Percentiles rank a stretch among this genome's conserved stretches.
These are phyloP conservation scores for Acanthamoeba culbertsoni DNA, from an alignment of 208 protist species.

Conservation along the genomic window DNA sequence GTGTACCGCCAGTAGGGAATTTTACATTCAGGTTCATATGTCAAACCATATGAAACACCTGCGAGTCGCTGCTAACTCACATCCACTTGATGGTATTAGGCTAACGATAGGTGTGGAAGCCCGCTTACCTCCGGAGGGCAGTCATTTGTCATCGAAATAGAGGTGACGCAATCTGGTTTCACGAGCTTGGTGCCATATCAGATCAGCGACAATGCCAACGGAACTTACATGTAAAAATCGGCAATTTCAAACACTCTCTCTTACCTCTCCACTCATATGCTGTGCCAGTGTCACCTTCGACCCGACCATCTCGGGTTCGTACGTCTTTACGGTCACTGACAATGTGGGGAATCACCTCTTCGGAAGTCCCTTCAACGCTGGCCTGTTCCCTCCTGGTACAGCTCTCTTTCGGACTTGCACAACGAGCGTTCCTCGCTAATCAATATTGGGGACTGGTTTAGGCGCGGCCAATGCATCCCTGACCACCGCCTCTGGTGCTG, in stretches of 20 bases:
- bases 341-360: not conserved
- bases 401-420: not conserved
- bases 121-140: not conserved
- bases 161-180: not conserved
- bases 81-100: not conserved
- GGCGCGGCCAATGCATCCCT: not conserved
- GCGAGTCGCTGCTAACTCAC: too few species aligned
- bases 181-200: not conserved
- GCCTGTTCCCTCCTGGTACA: conserved; percentile 16
- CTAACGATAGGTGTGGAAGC: not conserved
- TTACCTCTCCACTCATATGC: not conserved
- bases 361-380: conserved; percentile 6
- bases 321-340: not conserved
- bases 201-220: conserved; percentile 19
- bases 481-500: not conserved
- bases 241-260: not conserved
- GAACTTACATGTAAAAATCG: conserved; percentile 13
- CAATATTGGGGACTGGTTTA: not conserved
- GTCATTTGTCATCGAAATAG: not conserved
- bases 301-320: not conserved
- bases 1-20: conserved; percentile 19
- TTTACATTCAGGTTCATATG: conserved; percentile 17
- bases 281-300: not conserved
- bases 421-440: not conserved
- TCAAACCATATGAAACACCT: too few species aligned